Evolutionary conservation across 2,329 filamentous ascomycete species (phyloP).

Genomic region (Sporothrix variecibatus): DNA sequence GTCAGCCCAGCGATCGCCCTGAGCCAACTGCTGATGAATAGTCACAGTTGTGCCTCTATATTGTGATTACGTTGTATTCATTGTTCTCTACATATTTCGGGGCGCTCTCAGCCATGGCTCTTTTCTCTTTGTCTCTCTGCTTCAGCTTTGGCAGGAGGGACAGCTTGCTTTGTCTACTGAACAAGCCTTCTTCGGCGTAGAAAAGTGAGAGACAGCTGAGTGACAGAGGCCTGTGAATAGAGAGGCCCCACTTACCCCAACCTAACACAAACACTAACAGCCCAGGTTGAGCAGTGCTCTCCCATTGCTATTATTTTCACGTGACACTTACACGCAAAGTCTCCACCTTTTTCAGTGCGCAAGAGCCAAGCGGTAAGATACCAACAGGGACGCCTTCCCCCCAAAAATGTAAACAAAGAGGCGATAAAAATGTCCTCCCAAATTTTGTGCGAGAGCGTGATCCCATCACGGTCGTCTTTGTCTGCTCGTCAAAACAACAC

Average conservation of each 20-base stretch:
- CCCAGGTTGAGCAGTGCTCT: background rate
- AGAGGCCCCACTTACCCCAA: background rate
- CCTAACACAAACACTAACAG: background rate
- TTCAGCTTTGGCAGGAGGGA: background rate
- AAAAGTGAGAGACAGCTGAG: background rate
- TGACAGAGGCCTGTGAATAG: background rate
- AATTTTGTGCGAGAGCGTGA: background rate
- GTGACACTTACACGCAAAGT: constrained; percentile 27
- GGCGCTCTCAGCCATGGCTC: background rate
- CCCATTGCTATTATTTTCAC: background rate
- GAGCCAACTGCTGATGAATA: background rate
- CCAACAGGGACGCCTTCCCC: background rate
- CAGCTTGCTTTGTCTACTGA: background rate
- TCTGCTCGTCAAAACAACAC: too few species aligned
- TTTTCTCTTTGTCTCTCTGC: background rate
- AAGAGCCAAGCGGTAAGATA: background rate
- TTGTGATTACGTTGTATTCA: background rate
- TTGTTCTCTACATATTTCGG: background rate
- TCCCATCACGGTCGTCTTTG: background rate
- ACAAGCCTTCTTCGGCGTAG: background rate
- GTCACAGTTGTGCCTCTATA: background rate
- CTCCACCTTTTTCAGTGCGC: background rate
- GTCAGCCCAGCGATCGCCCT: background rate
- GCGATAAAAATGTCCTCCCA: background rate
- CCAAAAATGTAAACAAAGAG: constrained; percentile 23